A percentile compares a stretch with the other conserved stretches of the same genome.
These are phyloP conservation scores for Podaxis pistillaris DNA, from an alignment of 768 basidiomycete genomes.

Conservation along the genomic window DNA sequence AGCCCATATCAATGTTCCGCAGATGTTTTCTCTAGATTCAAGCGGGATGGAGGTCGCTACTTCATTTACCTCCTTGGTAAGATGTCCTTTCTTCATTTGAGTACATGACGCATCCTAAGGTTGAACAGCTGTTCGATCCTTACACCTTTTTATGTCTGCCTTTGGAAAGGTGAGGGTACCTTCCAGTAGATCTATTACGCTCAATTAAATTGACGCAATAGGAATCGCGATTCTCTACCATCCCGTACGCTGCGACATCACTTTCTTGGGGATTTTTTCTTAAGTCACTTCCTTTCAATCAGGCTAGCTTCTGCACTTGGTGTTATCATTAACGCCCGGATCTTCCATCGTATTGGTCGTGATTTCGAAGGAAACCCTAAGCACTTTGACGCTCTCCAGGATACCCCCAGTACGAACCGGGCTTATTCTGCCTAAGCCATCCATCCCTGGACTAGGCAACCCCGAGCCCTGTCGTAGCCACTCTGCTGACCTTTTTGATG, in stretches of 20 bases:
- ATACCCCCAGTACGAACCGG: background rate
- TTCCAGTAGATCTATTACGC: background rate
- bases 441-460: too few relatives aligned
- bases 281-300: background rate
- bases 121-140: background rate
- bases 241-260: background rate
- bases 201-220: background rate
- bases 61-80: constrained; percentile 10
- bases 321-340: constrained; percentile 5
- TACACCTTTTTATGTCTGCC: background rate
- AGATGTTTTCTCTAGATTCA: background rate
- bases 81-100: background rate
- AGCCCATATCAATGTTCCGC: background rate
- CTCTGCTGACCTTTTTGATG: too few relatives aligned
- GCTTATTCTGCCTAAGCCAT: background rate
- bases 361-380: background rate
- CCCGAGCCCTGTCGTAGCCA: too few relatives aligned
- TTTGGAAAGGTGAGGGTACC: background rate
- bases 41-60: constrained; percentile 2
- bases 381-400: background rate
- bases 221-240: background rate
- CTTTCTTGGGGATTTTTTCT: background rate
- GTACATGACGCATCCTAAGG: background rate
- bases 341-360: constrained; percentile 10
- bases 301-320: background rate